Conservation (phyloP, 2,329 filamentous ascomycete species). For the Thyridium curvatum region DNA sequence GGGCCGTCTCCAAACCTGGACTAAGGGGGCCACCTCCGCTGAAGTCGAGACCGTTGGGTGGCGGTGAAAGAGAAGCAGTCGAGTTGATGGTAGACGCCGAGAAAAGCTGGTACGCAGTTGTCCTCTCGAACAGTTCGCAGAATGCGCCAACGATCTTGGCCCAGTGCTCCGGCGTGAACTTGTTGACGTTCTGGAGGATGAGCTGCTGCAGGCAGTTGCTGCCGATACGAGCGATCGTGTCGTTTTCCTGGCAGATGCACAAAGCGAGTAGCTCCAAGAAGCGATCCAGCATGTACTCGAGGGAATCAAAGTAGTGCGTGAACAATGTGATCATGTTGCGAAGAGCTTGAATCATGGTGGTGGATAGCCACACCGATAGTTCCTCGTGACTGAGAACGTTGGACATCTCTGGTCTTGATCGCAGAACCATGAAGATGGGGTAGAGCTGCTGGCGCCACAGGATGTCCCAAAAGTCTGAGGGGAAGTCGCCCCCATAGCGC, state of each 20-base stretch:
- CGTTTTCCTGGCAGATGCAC: constrained; percentile 98
- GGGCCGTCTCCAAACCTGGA: constrained; percentile 27
- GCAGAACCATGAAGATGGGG: constrained; percentile 96
- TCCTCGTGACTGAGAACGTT: constrained; percentile 96
- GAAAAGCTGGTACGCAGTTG: constrained; percentile 92
- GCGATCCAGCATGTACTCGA: constrained; percentile 98
- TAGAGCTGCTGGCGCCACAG: constrained; percentile 95
- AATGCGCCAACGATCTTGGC: constrained; percentile 91
- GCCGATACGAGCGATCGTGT: constrained; percentile 94
- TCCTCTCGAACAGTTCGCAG: constrained; percentile 89
- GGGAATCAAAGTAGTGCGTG: constrained; percentile 93
- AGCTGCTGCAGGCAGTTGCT: constrained; percentile 97
- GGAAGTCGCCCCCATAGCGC: constrained; percentile 84
- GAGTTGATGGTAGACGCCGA: constrained; percentile 63
- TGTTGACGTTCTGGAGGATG: constrained; percentile 91
- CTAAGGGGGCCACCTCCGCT: constrained; percentile 30
- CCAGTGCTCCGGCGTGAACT: constrained; percentile 86
- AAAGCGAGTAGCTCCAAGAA: constrained; percentile 90
- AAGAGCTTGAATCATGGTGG: constrained; percentile 97
- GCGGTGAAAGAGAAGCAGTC: constrained; percentile 42
- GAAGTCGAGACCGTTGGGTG: constrained; percentile 47
- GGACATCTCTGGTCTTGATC: constrained; percentile 92
- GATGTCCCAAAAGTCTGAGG: constrained; percentile 95
- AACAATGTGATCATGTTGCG: constrained; percentile 98
- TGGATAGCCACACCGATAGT: constrained; percentile 95